phyloP scores from a whole-genome alignment of 345 rosid species.

The Linum trigynum region DNA sequence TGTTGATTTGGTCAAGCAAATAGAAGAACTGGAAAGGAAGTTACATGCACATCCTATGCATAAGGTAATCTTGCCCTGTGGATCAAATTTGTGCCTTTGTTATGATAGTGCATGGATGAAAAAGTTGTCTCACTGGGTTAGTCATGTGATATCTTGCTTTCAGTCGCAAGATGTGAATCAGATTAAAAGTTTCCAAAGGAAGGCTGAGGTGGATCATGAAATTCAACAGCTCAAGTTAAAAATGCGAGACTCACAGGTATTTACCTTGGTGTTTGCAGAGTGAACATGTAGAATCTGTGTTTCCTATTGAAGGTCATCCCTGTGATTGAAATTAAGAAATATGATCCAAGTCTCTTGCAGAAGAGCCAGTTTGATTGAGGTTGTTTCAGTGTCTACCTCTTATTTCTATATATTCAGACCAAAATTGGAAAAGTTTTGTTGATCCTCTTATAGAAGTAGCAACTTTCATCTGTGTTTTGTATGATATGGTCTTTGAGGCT shows the following conservation, averaged over 20 bases:
- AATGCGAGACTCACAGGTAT: constrained; percentile 98
- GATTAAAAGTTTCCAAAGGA: constrained; percentile 63
- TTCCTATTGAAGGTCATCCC: too few species aligned
- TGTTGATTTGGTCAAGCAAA: constrained; percentile 68
- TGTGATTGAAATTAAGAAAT: too few species aligned
- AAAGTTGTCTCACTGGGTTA: not conserved
- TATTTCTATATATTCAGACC: too few species aligned
- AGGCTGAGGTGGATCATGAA: constrained; percentile 92
- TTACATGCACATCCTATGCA: constrained; percentile 76
- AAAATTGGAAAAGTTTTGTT: too few species aligned
- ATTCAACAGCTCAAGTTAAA: constrained; percentile 87
- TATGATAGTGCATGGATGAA: not conserved
- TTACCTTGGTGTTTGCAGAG: not conserved
- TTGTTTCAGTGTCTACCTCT: too few species aligned
- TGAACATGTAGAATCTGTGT: not conserved
- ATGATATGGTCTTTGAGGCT: too few species aligned
- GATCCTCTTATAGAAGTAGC: too few species aligned
- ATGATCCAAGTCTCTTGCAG: too few species aligned
- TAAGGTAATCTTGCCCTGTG: constrained; percentile 39
- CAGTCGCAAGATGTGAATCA: constrained; percentile 86
- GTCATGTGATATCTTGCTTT: constrained; percentile 12
- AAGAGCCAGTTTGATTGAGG: too few species aligned
- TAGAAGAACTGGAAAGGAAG: constrained; percentile 76
- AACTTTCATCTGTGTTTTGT: too few species aligned
- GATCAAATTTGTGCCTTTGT: not conserved